Evolutionary conservation across 495 filamentous ascomycete species (phyloP), one percentile per base, ranked within the genome.

Genomic region (Lasiosphaeria hispida): DNA sequence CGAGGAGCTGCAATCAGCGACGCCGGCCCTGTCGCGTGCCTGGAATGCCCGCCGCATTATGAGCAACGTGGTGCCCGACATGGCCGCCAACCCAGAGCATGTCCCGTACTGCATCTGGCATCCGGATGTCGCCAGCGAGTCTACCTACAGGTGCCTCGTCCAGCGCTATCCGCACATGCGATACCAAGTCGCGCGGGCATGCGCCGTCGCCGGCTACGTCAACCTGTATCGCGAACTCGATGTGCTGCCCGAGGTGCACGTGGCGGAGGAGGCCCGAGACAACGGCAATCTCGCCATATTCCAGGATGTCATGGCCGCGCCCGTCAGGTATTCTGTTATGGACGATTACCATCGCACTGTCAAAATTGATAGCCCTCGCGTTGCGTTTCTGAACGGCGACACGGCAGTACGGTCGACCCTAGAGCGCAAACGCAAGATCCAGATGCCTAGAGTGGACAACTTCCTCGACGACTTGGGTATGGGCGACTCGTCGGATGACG

Each of bases 21-120:
- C 57, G 11, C 37, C 59, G 51, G 36, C 17, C 18, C 40, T 44
- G 19, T 55, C 60, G n/a, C 68, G 69, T 14, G 68, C 69, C 13
- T 50, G 64, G 30, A 75, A 72, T 65, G 72, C 73, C 41, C 69
- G 71, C 43, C 51, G 43, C 42, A 74, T 76, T 45, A 76, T 76
- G 72, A 73, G 69, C 65, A 62, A 70, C 54, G 49, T 56, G 15
- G 66, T 77, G 35, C 71, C 73, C 18, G 62, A 66, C 55, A 65
- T 75, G 53, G 47, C 17, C 8, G 19, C 17, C 8, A 9, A 55
- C 19, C 53, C 66, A 30, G 64, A 64, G 17, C 57, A 63, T 10
- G 41, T 67, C 38, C 73, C 75, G 19, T 79, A 79, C 62, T 76
- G 74, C 52, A 72, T 79, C 17, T 77, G 75, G 75, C 55, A 77